Percentiles rank a stretch among this genome's conserved stretches.
phyloP scores from a whole-genome alignment of 257 asterid species.

The Linaria vulgaris region DNA sequence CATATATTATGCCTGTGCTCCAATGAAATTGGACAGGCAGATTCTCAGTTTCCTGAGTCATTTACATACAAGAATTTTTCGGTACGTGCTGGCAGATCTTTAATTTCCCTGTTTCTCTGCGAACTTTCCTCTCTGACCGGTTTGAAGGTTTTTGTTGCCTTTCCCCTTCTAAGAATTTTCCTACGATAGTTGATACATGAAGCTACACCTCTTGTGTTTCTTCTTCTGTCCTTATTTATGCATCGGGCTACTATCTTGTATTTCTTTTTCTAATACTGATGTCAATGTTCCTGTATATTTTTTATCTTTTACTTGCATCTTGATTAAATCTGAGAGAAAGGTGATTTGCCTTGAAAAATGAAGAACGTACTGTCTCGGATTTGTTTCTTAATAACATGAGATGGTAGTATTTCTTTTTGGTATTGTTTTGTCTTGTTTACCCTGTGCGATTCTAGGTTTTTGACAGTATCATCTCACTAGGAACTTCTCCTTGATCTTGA shows the following conservation, averaged over 20 bases:
- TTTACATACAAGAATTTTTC: conserved; percentile 81
- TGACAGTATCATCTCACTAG: background rate
- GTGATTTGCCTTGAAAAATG: background rate
- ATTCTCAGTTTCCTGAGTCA: conserved; percentile 84
- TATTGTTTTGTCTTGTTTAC: conserved; percentile 1
- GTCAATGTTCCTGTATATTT: background rate
- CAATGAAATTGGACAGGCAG: conserved; percentile 95
- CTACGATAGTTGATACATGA: background rate
- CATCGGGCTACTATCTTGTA: background rate
- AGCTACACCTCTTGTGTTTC: too few species aligned
- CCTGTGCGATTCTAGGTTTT: background rate
- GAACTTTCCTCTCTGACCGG: background rate
- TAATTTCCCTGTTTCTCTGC: conserved; percentile 16
- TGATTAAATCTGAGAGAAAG: background rate
- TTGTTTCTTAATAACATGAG: background rate
- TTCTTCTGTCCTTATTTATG: background rate
- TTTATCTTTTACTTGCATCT: background rate
- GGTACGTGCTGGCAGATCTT: conserved; percentile 50
- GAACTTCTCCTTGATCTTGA: conserved; percentile 23
- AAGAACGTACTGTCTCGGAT: background rate
- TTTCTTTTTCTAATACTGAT: background rate
- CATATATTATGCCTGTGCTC: conserved; percentile 92
- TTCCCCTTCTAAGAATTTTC: conserved; percentile 3
- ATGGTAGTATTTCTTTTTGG: background rate
- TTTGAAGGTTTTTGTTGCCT: background rate